Base-by-base conservation (phyloP, 2,329 filamentous ascomycete genomes). In the Epichloe gansuensis region DNA sequence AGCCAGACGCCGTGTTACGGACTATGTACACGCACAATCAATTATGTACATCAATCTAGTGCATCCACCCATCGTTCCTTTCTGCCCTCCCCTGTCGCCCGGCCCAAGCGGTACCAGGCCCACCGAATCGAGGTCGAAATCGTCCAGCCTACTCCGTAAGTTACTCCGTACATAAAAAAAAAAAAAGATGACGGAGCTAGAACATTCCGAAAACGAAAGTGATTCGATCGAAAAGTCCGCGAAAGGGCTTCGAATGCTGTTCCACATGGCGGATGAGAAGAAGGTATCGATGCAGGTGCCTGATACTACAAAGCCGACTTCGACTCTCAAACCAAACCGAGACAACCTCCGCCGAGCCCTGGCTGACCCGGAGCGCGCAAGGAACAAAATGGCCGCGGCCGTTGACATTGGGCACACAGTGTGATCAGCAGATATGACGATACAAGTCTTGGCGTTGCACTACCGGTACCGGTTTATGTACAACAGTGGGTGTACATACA, bases 381-480 rank as follows among this genome's bases (percentile, higher is more conserved):
- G 38, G 43, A 35, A 15, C 12, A 25, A 42, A 21, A 34, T 25
- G 23, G 25, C 31, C 39, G 46, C 31, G n/a, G 28, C 8, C n/a
- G 34, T 39, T 38, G 31, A 39, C 17, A 9, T 3, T 39, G 34
- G 46, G 42, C 21, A 37, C 49, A 51, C 49, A 51, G 49, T 51
- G 49, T 42, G 15, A 34, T 38, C 38, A 44, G 38, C 21, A 52
- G 21, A 38, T 5, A 15, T 42, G 51, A 49, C 42, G 39, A 39
- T 21, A 38, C 39, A 52, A n/a, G 48, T 25, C 52, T 54, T 54
- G 49, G 52, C 52, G 52, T 51, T 21, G 38, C 52, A 48, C 52
- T 41, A 54, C 45, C 44, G 44, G 46, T 21, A 21, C 17, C 1
- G 17, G 17, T 21, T 21, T 2, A 21, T n/a, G n/a, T n/a, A n/a